Evolutionary conservation across 306 rosid genomes (phyloP), one percentile per base, ranked within the genome.

Genomic region (Acacia melanoxylon): DNA sequence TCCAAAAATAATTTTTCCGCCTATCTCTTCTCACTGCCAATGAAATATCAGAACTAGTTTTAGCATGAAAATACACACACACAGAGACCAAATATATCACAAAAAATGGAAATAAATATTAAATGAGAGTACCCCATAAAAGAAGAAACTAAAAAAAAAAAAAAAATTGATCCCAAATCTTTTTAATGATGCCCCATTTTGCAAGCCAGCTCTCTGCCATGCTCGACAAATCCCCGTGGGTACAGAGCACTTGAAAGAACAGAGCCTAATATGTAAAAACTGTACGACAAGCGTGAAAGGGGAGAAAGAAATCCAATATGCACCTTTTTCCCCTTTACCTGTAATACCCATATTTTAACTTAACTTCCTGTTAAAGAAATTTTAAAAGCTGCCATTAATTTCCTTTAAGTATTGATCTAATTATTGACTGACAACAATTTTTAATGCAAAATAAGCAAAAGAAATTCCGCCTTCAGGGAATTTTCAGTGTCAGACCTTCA

Each of bases 401-500:
- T 42, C 68, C 62, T 65, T 33, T 6, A 41, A 33, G 11, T 46
- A 46, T 22, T 72, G 68, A 41, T 68, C 63, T 51, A 85, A 80
- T 65, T 63, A 62, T 76, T 63, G 68, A 63, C 41, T 27, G 40
- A 63, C 41, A 29, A 14, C 69, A 63, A 29, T 29, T 63, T 63
- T 63, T 14, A 14, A 63, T 29, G 52, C 5, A 44, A 49, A 58
- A 33, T 15, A 6, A 52, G 65, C 12, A 31, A 19, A 17, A 22
- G 17, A 67, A 42, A 51, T 40, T 25, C 40, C 3, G 25, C 58
- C 78, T 69, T 71, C 54, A 48, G 65, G 83, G 83, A 76, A 69
- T 83, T 86, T 63, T 69, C 65, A 37, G 78, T 85, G 90, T 87
- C 85, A 80, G 88, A 83, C 41, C 81, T 78, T 13, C 59, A 71